Evolutionary conservation across 2,329 filamentous ascomycete species (phyloP), one percentile per base, ranked within the genome.

Genomic region (Phaeoacremonium minimum): DNA sequence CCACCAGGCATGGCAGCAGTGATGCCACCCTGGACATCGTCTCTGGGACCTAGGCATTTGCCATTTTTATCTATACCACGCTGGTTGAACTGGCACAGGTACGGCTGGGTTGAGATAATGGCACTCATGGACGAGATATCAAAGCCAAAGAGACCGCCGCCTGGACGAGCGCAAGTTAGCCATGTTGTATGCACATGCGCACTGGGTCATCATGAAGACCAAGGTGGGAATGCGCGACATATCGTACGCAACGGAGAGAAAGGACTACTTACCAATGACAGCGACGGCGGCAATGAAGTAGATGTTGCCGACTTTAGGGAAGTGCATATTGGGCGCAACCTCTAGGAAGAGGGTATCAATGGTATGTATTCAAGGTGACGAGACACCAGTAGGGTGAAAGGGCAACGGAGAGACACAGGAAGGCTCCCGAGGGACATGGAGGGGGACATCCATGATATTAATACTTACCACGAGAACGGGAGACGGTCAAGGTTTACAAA

Each of bases 121-220:
- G 75, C 77, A 19, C 76, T 80, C 82, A 87, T 87, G 28, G 80
- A 85, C 35, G 75, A 78, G 51, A 89, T 87, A 60, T 89, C 85
- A 55, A 89, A 89, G 48, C 85, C 85, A 52, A 89, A 88, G 18
- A 87, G 67, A 16, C 74, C 77, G 56, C 83, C 83, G 47, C 83
- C 83, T 66, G 69, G 20, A n/a, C 29, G 35, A 42, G 29, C 9
- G 20, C 18, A 14, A 17, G 4, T 26, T n/a, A n/a, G n/a, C n/a
- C n/a, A n/a, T n/a, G n/a, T n/a, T n/a, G n/a, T n/a, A n/a, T n/a
- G n/a, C n/a, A n/a, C n/a, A n/a, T n/a, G n/a, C n/a, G n/a, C n/a
- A n/a, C 3, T 9, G 19, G 9, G 7, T 15, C 15, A 14, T 7
- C 6, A 30, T 7, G 8, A 7, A 7, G 13, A 14, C 7, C 28